A percentile compares a stretch with the other conserved stretches of the same genome.
Conservation (phyloP, 176 grass and related monocot genomes). For the Phoenix dactylifera region DNA sequence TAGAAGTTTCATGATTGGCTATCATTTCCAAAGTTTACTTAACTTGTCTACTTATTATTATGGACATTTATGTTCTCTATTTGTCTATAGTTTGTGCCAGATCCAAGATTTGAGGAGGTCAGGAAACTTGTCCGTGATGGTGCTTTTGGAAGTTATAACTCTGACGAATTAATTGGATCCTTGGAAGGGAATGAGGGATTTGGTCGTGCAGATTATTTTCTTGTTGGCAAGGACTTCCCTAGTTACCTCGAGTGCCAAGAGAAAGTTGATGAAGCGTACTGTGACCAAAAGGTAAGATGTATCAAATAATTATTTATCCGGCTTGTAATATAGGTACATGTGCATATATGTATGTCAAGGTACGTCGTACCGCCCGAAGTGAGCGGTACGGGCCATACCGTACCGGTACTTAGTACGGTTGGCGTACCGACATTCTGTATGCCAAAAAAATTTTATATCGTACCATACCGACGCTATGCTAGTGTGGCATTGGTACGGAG, state of each 20-base stretch:
- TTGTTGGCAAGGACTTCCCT: constrained; percentile 98
- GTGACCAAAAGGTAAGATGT: constrained; percentile 59
- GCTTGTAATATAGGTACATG: too few relatives aligned
- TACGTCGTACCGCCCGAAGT: too few relatives aligned
- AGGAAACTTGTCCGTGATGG: constrained; percentile 80
- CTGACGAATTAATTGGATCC: constrained; percentile 91
- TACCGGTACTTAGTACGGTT: too few relatives aligned
- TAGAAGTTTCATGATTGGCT: too few relatives aligned
- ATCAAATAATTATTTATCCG: too few relatives aligned
- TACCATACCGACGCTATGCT: too few relatives aligned
- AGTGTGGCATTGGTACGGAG: too few relatives aligned
- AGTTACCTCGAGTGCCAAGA: constrained; percentile 93
- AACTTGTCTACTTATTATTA: constrained; percentile 1
- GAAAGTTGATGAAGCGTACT: constrained; percentile 84
- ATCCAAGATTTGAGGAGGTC: constrained; percentile 92
- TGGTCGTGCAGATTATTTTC: constrained; percentile 94
- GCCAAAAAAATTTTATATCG: too few relatives aligned
- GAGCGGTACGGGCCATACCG: too few relatives aligned
- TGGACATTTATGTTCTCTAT: constrained; percentile 8
- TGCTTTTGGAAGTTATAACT: constrained; percentile 58
- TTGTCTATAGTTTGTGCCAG: constrained; percentile 75
- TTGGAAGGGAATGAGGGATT: constrained; percentile 96
- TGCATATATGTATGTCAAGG: too few relatives aligned
- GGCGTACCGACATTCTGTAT: too few relatives aligned
- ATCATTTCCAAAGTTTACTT: neutral